Evolutionary conservation across 768 basidiomycete genomes (phyloP).

Genomic region (Tubosaeta sp.): DNA sequence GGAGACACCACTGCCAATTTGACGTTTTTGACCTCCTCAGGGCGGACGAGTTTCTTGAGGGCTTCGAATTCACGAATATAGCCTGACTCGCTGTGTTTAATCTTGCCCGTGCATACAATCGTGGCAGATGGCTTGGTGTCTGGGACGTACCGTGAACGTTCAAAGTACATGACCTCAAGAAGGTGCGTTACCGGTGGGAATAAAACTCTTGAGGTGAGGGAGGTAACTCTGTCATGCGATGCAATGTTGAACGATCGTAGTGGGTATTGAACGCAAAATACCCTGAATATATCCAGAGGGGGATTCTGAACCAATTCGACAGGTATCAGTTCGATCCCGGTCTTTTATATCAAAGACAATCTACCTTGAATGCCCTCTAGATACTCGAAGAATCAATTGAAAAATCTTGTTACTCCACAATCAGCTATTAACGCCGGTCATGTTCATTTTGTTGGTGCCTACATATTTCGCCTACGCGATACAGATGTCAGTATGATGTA

Average conservation of each 20-base stretch:
- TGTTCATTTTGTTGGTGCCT: too few relatives aligned
- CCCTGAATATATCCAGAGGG: neutral
- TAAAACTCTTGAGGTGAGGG: conserved; percentile 13
- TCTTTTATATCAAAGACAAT: neutral
- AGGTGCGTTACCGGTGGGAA: conserved; percentile 10
- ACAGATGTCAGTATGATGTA: too few relatives aligned
- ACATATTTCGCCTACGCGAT: too few relatives aligned
- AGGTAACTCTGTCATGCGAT: neutral
- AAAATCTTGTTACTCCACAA: conserved; percentile 8
- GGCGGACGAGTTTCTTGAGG: conserved; percentile 52
- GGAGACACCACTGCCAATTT: conserved; percentile 72
- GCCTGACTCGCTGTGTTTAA: conserved; percentile 56
- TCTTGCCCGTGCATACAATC: conserved; percentile 48
- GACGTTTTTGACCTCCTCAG: conserved; percentile 60
- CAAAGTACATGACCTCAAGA: neutral
- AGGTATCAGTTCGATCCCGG: neutral
- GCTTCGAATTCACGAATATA: conserved; percentile 62
- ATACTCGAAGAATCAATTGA: neutral
- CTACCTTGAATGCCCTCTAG: neutral
- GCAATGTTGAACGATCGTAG: neutral
- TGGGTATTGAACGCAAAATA: neutral
- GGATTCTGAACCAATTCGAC: neutral
- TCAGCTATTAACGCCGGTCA: too few relatives aligned
- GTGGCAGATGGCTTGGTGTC: conserved; percentile 19
- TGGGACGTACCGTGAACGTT: neutral